Evolutionary conservation across 495 filamentous ascomycete species (phyloP), one percentile per base, ranked within the genome.

Genomic region (Penicillium diatomitis): DNA sequence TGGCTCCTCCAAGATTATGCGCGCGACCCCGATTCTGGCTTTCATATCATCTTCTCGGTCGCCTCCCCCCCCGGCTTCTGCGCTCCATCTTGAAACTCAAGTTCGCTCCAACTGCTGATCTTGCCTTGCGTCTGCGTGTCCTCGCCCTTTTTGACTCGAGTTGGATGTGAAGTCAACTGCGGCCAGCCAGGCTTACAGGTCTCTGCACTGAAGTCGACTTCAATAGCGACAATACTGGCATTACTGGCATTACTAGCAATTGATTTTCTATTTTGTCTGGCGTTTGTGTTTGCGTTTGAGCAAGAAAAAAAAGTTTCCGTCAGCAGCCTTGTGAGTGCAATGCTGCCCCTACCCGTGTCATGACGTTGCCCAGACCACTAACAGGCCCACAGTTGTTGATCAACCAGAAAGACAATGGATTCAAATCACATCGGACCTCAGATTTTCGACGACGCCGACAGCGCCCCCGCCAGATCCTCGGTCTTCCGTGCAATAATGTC

Each of bases 401-500:
- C 54, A 58, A 65, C 62, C 57, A 54, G 54, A 51, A 66, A 60
- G 49, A 55, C 61, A 38, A 74, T 74, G 71, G 62, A 66, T 49
- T 50, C 61, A 44, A 66, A 42, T 56, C 55, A 55, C 34, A 57
- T 66, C 41, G 56, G 55, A 42, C 69, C 71, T n/a, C 58, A 61
- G 49, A 74, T 74, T 51, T 74, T 74, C 47, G 71, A 74, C 41
- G 71, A 74, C 60, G 56, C 68, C 38, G 63, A 51, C 44, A 67
- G 69, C 46, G 43, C 57, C 10, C 63, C 68, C 6, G 51, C 62
- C 44, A 70, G 65, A 47, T 49, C 69, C 10, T 76, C 73, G 9
- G 69, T 71, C 28, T 60, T 77, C 34, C 66, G 69, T 42, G 62
- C 69, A 41, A 69, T 77, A n/a, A 60, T 73, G 54, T 62, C 71